Evolutionary conservation across 208 protist genomes (phyloP), one percentile per base, ranked within the genome.

Genomic region (Trypanosoma lewisi): DNA sequence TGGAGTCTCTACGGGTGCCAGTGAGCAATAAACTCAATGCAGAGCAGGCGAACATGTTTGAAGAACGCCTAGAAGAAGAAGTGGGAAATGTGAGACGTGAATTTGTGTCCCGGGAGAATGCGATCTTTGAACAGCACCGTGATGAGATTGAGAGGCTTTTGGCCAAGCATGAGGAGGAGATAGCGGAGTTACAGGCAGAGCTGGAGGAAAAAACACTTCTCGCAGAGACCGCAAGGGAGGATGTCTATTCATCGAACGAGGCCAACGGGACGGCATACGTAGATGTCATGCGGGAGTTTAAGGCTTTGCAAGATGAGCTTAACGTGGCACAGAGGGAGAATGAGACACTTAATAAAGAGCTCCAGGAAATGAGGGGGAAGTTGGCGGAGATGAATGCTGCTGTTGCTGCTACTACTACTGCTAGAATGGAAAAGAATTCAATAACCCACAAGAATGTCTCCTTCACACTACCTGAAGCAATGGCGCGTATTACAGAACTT

Each of bases 121-220:
- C 67, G 14, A 71, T 92, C 0, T 77, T 87, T 36, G 45, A 79
- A 8, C 79, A 87, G 47, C 83, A 93, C 70, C 70, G 69, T 30
- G 78, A 86, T 31, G 89, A 92, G 53, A 61, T 93, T 16, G 72
- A 89, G 56, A 65, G 77, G 0, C 74, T 91, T 27, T 56, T 73
- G 9, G 67, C 72, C 4, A 39, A 45, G 12, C 76, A 91, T 28
- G 85, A 90, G 66, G 51, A 64, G 7, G 83, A 87, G 19, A 16
- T 92, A 36, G 54, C 67, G 0, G 70, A 74, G 49, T 16, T 87
- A 30, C 75, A 76, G 34, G 65, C 61, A 0, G 82, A 91, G 31
- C 70, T 63, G 33, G 62, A 83, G 27, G 67, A 82, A 25, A 12
- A 16, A 34, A 21, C 42, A 45, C 41, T 67, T 31, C 41, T 49